Base-by-base conservation (phyloP, 1,284 basidiomycete species). In the Stereum hirsutum region DNA sequence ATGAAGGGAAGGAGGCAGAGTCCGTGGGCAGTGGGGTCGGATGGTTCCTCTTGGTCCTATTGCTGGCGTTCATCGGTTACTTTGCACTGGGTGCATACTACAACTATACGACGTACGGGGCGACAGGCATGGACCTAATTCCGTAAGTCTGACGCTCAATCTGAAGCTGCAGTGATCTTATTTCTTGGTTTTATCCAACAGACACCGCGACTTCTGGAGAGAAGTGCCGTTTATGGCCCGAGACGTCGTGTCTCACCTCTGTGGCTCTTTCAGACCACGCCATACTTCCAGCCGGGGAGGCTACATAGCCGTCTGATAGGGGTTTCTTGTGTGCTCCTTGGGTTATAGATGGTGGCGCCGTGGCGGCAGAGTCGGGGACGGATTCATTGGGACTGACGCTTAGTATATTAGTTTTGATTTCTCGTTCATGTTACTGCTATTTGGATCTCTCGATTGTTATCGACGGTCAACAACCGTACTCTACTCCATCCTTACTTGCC, bases 151-250 rank as follows among this genome's bases (percentile, higher is more conserved):
- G 45, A 35, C 35, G 23, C 31, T 19, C 38, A 20, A 32, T 15
- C 30, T 35, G 4, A 12, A 30, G 20, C 10, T 39, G 46, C 26
- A 44, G 44, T 39, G 24, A 47, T 26, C 35, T 46, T 32, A 15
- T 41, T 38, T 19, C 43, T 31, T 43, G 30, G 45, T 19, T 39
- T 42, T 27, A 44, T 19, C 19, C 4, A 8, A 34, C 51, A 89
- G 87, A 47, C 87, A 90, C 61, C 82, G 86, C 36, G 86, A 89
- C 57, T 88, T 91, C 62, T 89, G 86, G 86, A 67, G 78, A 59
- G 88, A 91, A 61, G 81, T 90, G 4, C 88, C 88, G 4, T 89
- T 86, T 53, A 82, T 91, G 75, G 58, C 89, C 27, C 69, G 71
- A 31, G 88, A 90, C 53, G 76, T 91, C 26, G 57, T 80, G 39